Percentiles rank a stretch among this genome's conserved stretches.
Evolutionary conservation across 768 basidiomycete genomes (phyloP).

Genomic region (Tricholoma sp.): DNA sequence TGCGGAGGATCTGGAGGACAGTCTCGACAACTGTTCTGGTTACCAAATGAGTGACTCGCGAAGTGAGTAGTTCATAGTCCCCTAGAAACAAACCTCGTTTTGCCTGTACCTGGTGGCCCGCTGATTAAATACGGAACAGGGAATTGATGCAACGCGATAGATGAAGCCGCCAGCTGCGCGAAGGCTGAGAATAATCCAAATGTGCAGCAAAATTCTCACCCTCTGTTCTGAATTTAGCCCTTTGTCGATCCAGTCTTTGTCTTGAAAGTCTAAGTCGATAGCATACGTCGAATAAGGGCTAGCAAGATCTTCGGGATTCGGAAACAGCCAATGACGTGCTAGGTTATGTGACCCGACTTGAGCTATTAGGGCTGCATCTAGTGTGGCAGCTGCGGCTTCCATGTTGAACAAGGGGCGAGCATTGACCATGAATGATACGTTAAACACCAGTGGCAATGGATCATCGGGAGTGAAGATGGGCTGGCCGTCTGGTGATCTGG

Average conservation of each 20-base stretch:
- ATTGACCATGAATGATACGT: slow-evolving; percentile 45
- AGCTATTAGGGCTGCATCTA: slow-evolving; percentile 20
- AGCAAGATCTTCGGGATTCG: slow-evolving; percentile 27
- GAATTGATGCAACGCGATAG: slow-evolving; percentile 37
- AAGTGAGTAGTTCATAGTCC: neutral
- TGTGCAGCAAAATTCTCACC: slow-evolving; percentile 19
- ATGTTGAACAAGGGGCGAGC: slow-evolving; percentile 36
- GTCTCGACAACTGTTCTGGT: slow-evolving; percentile 43
- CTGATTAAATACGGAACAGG: slow-evolving; percentile 44
- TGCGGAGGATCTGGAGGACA: slow-evolving; percentile 44
- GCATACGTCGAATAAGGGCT: slow-evolving; percentile 14
- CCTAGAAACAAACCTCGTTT: slow-evolving; percentile 34
- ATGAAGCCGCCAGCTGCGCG: slow-evolving; percentile 36
- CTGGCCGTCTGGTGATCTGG: slow-evolving; percentile 9
- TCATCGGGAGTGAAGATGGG: slow-evolving; percentile 25
- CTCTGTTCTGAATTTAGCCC: slow-evolving; percentile 44
- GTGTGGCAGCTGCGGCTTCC: slow-evolving; percentile 32
- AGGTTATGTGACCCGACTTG: slow-evolving; percentile 19
- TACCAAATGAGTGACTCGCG: neutral
- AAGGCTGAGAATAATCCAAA: neutral
- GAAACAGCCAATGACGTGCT: slow-evolving; percentile 42
- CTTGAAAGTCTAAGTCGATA: slow-evolving; percentile 21
- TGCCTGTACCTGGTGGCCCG: slow-evolving; percentile 49
- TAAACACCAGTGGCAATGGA: slow-evolving; percentile 36
- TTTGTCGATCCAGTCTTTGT: slow-evolving; percentile 37